Evolutionary conservation across 2,329 filamentous ascomycete species (phyloP), one percentile per base, ranked within the genome.

Genomic region (Paramyrothecium roridum): DNA sequence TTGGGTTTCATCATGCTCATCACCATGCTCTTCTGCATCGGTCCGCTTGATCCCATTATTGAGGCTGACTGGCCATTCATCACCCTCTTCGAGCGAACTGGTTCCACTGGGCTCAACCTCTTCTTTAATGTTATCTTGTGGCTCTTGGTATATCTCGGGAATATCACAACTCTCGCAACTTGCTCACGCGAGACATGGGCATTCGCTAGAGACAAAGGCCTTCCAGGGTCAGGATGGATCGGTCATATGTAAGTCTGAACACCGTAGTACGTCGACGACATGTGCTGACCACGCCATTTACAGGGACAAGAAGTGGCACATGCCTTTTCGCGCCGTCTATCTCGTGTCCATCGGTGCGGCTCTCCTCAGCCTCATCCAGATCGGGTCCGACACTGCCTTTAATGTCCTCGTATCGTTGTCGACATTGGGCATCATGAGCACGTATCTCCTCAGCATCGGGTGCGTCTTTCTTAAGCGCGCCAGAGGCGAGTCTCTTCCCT

Each of bases 401-500:
- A 71, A 71, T 55, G 64, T 65, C 48, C 67, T 73, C 55, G 63
- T 69, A 23, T 72, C 69, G 16, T 61, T 73, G 2, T 67, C 66
- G 0, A 61, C 68, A 1, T 62, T 67, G 3, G 68, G 64, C 3
- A 64, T 73, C 21, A 63, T 71, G 56, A 63, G 60, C 19, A 71
- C 67, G 6, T 73, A 73, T 56, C 61, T 68, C 26, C 63, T 71
- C 33, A 67, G 65, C 21, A 68, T 71, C 50, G 67, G 68, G 47
- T 67, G 67, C 48, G 59, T 67, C 11, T 59, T 73, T 37, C 63
- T 69, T 57, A 67, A 68, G 52, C 70, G 75, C 4, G 51, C 76
- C 34, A 63, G 60, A 1, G 58, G 64, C 17, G 61, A 69, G 26
- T 62, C 66, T 1, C 61, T 78, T 0, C 73, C 72, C 0, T 66